A percentile compares a stretch with the other conserved stretches of the same genome.
Conservation (phyloP, 441 rosid genomes). For the Biscutella laevigata region DNA sequence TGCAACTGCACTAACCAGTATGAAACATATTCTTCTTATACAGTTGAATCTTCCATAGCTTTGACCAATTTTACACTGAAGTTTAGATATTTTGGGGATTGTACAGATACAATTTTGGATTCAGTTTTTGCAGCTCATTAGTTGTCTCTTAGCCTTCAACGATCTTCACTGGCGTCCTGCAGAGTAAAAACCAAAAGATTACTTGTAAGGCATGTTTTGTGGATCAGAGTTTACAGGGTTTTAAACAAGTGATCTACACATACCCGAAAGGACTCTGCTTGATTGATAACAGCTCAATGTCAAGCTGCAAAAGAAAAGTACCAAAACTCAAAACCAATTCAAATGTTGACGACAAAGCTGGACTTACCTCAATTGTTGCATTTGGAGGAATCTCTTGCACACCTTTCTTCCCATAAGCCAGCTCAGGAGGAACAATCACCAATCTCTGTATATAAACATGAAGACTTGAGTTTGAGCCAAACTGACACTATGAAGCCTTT, state of each 20-base stretch:
- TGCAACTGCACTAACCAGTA: background rate
- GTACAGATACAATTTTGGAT: background rate
- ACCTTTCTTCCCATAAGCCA: constrained; percentile 74
- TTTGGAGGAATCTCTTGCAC: constrained; percentile 72
- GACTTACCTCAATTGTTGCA: constrained; percentile 70
- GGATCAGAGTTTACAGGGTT: background rate
- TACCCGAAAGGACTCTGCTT: constrained; percentile 91
- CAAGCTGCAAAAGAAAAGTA: constrained; percentile 44
- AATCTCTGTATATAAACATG: constrained; percentile 40
- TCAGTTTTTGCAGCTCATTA: background rate
- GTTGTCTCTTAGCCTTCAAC: constrained; percentile 56
- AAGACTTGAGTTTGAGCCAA: background rate
- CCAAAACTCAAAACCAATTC: background rate
- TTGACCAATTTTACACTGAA: background rate
- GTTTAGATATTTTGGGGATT: background rate
- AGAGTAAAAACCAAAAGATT: background rate
- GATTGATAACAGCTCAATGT: constrained; percentile 81
- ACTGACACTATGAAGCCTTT: background rate
- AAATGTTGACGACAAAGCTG: no score
- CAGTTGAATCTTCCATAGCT: constrained; percentile 10
- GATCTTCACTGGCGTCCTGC: constrained; percentile 72
- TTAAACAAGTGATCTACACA: constrained; percentile 15
- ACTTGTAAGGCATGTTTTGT: background rate
- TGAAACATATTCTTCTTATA: constrained; percentile 7
- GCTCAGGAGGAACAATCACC: constrained; percentile 76